Conservation (phyloP, 2,329 filamentous ascomycete species). For the Aureobasidium leucospermi region DNA sequence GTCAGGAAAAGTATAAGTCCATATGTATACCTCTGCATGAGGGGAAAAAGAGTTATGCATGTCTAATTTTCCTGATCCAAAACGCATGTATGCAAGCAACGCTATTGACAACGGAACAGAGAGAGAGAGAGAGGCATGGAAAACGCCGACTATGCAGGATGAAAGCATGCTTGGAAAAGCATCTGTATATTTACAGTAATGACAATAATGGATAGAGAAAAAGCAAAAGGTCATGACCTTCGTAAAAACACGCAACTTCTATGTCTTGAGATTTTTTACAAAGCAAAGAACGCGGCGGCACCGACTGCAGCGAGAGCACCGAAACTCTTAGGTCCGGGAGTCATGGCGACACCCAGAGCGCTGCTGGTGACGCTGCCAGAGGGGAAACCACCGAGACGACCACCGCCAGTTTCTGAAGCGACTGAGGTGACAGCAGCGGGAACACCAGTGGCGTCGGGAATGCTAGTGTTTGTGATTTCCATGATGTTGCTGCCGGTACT, state of each 20-base stretch:
- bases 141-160: neutral
- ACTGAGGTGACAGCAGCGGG: conserved; percentile 43
- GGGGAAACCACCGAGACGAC: conserved; percentile 27
- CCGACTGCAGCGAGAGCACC: conserved; percentile 23
- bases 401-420: conserved; percentile 37
- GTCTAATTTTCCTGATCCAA: too few species aligned
- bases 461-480: conserved; percentile 45
- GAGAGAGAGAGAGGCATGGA: neutral
- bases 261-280: conserved; percentile 16
- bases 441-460: conserved; percentile 49
- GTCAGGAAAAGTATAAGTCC: too few species aligned
- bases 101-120: neutral
- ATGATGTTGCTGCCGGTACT: conserved; percentile 43
- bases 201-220: neutral
- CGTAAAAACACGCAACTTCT: neutral
- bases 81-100: neutral
- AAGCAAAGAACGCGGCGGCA: conserved; percentile 22
- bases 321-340: conserved; percentile 22
- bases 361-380: conserved; percentile 7
- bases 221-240: conserved; percentile 3
- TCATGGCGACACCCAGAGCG: conserved; percentile 16
- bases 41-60: too few species aligned
- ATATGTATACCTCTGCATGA: too few species aligned
- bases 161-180: neutral
- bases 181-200: neutral